phyloP scores from a whole-genome alignment of 805 yeast species.

The Myxozyma mucilagina region DNA sequence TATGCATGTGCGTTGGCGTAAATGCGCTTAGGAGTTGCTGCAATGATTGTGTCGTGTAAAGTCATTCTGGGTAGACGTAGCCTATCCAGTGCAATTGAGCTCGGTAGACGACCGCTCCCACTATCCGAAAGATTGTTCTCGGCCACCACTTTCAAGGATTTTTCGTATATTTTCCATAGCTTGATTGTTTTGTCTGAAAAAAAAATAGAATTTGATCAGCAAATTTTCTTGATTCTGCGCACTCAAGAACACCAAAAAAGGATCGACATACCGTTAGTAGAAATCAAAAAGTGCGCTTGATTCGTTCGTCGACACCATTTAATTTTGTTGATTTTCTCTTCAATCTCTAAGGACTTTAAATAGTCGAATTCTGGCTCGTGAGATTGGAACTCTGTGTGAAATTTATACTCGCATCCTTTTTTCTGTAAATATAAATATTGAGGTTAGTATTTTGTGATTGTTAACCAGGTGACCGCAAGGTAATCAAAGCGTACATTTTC shows the following conservation, averaged over 20 bases:
- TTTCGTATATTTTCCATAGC: slow-evolving; percentile 93
- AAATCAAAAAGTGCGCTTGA: slow-evolving; percentile 83
- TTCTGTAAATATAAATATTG: slow-evolving; percentile 38
- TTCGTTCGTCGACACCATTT: slow-evolving; percentile 91
- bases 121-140: slow-evolving; percentile 77
- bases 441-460: not conserved
- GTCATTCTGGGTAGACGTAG: slow-evolving; percentile 84
- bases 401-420: slow-evolving; percentile 85
- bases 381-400: slow-evolving; percentile 94
- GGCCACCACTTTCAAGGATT: slow-evolving; percentile 84
- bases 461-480: not conserved
- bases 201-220: not conserved
- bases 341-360: slow-evolving; percentile 91
- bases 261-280: slow-evolving; percentile 59
- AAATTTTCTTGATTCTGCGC: not conserved
- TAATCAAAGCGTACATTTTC: slow-evolving; percentile 42
- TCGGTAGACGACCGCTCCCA: slow-evolving; percentile 28
- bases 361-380: slow-evolving; percentile 99
- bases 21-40: slow-evolving; percentile 89
- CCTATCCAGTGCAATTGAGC: slow-evolving; percentile 37
- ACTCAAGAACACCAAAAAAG: not conserved
- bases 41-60: slow-evolving; percentile 91
- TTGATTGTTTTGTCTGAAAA: slow-evolving; percentile 86
- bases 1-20: slow-evolving; percentile 97
- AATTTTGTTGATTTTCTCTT: slow-evolving; percentile 96